Evolutionary conservation across 225 moss, liverwort and hornwort genomes (phyloP), one percentile per base, ranked within the genome.

Genomic region (Asterella californica): DNA sequence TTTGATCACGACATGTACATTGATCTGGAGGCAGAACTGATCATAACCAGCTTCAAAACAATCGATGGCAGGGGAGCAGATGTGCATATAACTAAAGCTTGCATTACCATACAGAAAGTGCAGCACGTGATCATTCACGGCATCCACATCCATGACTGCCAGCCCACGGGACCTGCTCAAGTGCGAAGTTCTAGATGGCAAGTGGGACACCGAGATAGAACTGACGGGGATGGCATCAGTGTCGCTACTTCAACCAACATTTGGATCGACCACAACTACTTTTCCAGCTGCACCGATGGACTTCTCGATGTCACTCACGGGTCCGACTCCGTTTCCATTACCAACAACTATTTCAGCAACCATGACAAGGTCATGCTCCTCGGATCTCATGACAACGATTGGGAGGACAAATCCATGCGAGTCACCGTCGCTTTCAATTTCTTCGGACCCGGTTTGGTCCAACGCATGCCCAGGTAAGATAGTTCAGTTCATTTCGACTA

Each of bases 361-460:
- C 94, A 96, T 77, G 69, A 96, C 80, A 90, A 96, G 72, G 94
- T 96, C 10, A 96, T 94, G 90, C 87, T 92, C 0, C 2, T 92
- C 22, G 92, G 92, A 6, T 84, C 87, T 0, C 82, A 84, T 75
- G 21, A 76, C 5, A 18, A 49, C 0, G 88, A 91, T 50, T 45
- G 3, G 47, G 18, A 76, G 0, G 91, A 92, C 79, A 69, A 64
- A 22, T 75, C 73, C 68, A 88, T 94, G 96, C 79, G 49, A 6
- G 90, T 92, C 15, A 96, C 94, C 0, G 86, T 96, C 6, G 94
- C 94, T 0, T 94, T 89, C 81, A 96, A 96, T 76, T 29, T 80
- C 0, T 96, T 96, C 53, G 94, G 96, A 0, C 89, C 92, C 0
- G 76, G 80, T 0, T 82, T 92, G 27, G 63, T 37, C 22, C 94